These are phyloP conservation scores for Xylaria venustula DNA, from an alignment of 495 filamentous ascomycete genomes.

Conservation along the genomic window DNA sequence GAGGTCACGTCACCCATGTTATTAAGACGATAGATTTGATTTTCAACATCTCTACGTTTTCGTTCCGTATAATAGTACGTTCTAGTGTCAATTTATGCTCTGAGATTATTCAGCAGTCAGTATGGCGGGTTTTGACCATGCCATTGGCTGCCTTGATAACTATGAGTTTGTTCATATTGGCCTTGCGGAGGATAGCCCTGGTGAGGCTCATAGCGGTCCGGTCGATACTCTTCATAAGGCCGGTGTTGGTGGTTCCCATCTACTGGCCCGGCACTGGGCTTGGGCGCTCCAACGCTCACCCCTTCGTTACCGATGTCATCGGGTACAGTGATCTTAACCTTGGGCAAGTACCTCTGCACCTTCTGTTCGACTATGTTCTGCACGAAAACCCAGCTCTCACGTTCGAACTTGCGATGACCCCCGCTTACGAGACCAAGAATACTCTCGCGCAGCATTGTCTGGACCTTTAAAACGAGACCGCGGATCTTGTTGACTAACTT, in stretches of 20 bases:
- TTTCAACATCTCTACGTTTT: too few species aligned
- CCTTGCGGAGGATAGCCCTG: slow-evolving; percentile 12
- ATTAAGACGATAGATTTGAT: too few species aligned
- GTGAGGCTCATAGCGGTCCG: slow-evolving; percentile 7
- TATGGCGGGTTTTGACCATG: slow-evolving; percentile 21
- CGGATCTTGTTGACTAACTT: slow-evolving; percentile 37
- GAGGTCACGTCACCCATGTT: too few species aligned
- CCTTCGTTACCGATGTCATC: slow-evolving; percentile 37
- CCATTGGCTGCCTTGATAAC: slow-evolving; percentile 3
- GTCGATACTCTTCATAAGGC: background rate
- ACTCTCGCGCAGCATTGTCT: slow-evolving; percentile 34
- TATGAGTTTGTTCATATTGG: background rate
- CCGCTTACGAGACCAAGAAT: slow-evolving; percentile 34
- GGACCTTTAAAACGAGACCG: slow-evolving; percentile 30
- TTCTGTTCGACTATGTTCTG: slow-evolving; percentile 36
- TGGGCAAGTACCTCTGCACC: slow-evolving; percentile 36
- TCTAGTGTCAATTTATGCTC: too few species aligned
- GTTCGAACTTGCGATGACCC: slow-evolving; percentile 37
- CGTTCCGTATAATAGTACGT: too few species aligned
- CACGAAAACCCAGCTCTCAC: slow-evolving; percentile 36
- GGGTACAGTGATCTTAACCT: slow-evolving; percentile 35
- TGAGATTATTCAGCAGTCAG: too few species aligned
- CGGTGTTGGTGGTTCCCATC: slow-evolving; percentile 27
- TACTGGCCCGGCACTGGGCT: slow-evolving; percentile 23
- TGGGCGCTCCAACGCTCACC: slow-evolving; percentile 28